These are phyloP conservation scores for Apiotrichum sp. DNA, from an alignment of 1,284 basidiomycete species.

Conservation along the genomic window DNA sequence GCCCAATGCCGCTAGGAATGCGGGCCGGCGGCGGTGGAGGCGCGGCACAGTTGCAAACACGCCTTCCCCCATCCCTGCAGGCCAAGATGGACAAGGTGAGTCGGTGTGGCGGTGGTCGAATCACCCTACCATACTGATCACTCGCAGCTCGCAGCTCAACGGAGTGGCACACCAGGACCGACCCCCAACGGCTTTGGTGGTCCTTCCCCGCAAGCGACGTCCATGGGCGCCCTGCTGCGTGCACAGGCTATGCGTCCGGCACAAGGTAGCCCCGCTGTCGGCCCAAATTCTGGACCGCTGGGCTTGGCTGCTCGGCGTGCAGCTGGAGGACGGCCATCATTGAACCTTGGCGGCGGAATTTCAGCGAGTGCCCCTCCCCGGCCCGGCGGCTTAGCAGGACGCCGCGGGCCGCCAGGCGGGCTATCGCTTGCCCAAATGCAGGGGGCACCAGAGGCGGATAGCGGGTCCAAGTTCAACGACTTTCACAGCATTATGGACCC, in stretches of 20 bases:
- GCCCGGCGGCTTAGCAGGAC: conserved; percentile 28
- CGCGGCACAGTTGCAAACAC: conserved; percentile 30
- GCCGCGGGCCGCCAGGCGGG: conserved; percentile 41
- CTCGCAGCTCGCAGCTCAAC: conserved; percentile 12
- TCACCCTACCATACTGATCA: not conserved
- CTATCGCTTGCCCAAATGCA: conserved; percentile 24
- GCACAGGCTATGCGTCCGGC: conserved; percentile 32
- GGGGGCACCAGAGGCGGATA: not conserved
- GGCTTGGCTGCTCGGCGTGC: conserved; percentile 41
- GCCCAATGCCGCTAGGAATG: conserved; percentile 30
- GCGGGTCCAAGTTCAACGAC: conserved; percentile 61
- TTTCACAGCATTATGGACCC: conserved; percentile 94
- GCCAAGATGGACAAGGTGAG: conserved; percentile 74
- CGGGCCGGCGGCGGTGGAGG: conserved; percentile 7
- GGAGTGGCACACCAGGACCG: conserved; percentile 11
- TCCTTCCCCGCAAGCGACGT: conserved; percentile 33
- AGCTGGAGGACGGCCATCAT: conserved; percentile 24
- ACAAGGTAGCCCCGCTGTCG: conserved; percentile 14
- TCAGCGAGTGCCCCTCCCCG: conserved; percentile 10
- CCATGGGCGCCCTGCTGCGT: conserved; percentile 40
- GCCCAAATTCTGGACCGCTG: conserved; percentile 39
- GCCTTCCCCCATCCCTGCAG: conserved; percentile 75
- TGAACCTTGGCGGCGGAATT: conserved; percentile 28
- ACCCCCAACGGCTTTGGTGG: conserved; percentile 5
- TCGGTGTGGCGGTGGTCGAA: not conserved